Percentiles rank a stretch among this genome's conserved stretches.
These are phyloP conservation scores for Posidonia oceanica DNA, from an alignment of 116 monocot genomes.

Conservation along the genomic window DNA sequence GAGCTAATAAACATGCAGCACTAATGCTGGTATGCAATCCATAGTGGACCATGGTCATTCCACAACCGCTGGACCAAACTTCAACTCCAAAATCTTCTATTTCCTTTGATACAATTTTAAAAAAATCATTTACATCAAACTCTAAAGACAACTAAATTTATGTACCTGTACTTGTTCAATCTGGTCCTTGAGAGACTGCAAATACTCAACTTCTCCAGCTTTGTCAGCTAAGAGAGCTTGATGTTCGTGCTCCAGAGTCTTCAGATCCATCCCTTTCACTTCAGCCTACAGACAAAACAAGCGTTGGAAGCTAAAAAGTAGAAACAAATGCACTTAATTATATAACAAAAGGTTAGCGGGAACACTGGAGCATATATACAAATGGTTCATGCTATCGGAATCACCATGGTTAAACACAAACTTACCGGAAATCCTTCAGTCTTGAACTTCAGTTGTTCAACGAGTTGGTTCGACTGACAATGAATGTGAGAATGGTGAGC, in stretches of 20 bases:
- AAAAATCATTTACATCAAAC: not conserved
- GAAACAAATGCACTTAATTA: not conserved
- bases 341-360: too few relatives aligned
- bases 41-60: not conserved
- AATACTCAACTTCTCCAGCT: constrained; percentile 52
- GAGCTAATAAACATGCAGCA: not conserved
- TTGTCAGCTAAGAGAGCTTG: constrained; percentile 50
- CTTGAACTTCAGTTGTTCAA: constrained; percentile 27
- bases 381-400: too few relatives aligned
- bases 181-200: constrained; percentile 43
- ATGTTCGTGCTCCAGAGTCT: constrained; percentile 40
- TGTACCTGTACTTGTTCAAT: constrained; percentile 47
- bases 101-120: not conserved
- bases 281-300: constrained; percentile 22
- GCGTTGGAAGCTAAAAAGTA: not conserved
- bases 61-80: not conserved
- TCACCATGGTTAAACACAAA: not conserved
- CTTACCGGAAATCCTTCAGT: constrained; percentile 34
- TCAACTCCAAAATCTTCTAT: not conserved
- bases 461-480: constrained; percentile 34
- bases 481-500: not conserved
- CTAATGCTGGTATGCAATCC: not conserved
- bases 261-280: constrained; percentile 29
- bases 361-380: too few relatives aligned
- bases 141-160: not conserved